A percentile compares a stretch with the other conserved stretches of the same genome.
phyloP scores from a whole-genome alignment of 768 basidiomycete genomes.

The Auriscalpium microsporum region DNA sequence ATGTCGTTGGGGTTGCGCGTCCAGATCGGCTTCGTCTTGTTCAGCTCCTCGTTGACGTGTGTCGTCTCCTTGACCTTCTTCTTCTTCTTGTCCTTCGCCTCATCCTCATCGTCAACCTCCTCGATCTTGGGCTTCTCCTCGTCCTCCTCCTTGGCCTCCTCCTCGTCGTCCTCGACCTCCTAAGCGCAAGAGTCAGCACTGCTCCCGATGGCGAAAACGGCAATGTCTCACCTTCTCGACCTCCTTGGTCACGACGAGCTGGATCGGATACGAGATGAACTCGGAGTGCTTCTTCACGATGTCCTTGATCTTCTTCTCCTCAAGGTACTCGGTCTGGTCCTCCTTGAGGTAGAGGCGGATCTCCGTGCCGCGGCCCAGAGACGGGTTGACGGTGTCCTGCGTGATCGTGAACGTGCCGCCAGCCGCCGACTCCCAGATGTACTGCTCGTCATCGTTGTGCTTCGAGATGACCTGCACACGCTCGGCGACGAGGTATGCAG shows the following conservation, averaged over 20 bases:
- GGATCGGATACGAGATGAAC: slow-evolving; percentile 99
- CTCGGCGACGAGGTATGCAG: slow-evolving; percentile 98
- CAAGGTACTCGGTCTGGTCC: slow-evolving; percentile 97
- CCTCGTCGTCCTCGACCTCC: slow-evolving; percentile 83
- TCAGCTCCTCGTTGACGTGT: slow-evolving; percentile 91
- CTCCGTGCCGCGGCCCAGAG: slow-evolving; percentile 90
- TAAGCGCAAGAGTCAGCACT: slow-evolving; percentile 25
- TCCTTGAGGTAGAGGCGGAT: slow-evolving; percentile 93
- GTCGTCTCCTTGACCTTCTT: slow-evolving; percentile 90
- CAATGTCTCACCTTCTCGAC: slow-evolving; percentile 79
- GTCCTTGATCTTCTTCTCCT: slow-evolving; percentile 99
- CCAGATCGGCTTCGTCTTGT: slow-evolving; percentile 99
- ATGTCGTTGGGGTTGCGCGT: slow-evolving; percentile 97
- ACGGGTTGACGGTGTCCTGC: slow-evolving; percentile 79
- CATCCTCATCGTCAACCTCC: slow-evolving; percentile 69
- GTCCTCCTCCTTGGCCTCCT: slow-evolving; percentile 63
- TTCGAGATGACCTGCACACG: slow-evolving; percentile 98
- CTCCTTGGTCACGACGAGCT: slow-evolving; percentile 97
- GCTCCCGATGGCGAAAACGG: not conserved
- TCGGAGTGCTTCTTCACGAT: slow-evolving; percentile 99
- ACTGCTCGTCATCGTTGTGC: slow-evolving; percentile 99
- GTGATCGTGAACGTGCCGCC: slow-evolving; percentile 99
- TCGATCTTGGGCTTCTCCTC: slow-evolving; percentile 69
- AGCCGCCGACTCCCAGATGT: slow-evolving; percentile 99
- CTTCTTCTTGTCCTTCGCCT: slow-evolving; percentile 74